Conservation (phyloP, 2,329 filamentous ascomycete genomes). For the Apiospora sp. region DNA sequence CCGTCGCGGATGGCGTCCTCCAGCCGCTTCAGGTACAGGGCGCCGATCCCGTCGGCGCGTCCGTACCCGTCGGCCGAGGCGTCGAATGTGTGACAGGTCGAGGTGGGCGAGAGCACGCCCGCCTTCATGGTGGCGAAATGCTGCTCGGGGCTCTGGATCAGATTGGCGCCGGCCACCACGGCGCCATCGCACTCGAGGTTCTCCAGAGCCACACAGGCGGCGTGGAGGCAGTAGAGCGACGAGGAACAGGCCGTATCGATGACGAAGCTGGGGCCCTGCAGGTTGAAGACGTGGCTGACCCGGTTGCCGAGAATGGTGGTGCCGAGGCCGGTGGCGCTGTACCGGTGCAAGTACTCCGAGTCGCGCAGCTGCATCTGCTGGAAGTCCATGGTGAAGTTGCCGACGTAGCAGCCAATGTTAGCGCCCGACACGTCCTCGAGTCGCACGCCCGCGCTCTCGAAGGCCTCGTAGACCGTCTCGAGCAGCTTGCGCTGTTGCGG, state of each 20-base stretch:
- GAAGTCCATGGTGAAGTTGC: constrained; percentile 39
- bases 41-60: constrained; percentile 55
- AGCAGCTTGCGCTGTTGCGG: constrained; percentile 48
- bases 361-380: constrained; percentile 35
- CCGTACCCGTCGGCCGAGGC: constrained; percentile 52
- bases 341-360: constrained; percentile 39
- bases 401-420: constrained; percentile 45
- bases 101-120: background rate
- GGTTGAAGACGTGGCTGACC: constrained; percentile 24
- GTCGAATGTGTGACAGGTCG: constrained; percentile 24
- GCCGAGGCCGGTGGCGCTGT: constrained; percentile 35
- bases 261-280: constrained; percentile 18
- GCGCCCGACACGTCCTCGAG: constrained; percentile 38
- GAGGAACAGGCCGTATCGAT: constrained; percentile 25
- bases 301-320: constrained; percentile 43
- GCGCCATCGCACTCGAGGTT: background rate
- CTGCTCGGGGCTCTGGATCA: background rate
- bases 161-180: constrained; percentile 22
- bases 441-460: constrained; percentile 45
- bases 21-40: constrained; percentile 56
- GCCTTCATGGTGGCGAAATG: background rate
- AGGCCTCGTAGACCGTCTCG: constrained; percentile 45
- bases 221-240: background rate
- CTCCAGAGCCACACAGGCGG: constrained; percentile 3
- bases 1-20: constrained; percentile 46